phyloP scores from a whole-genome alignment of 2,329 filamentous ascomycete species.

The Pyricularia pennisetigena region DNA sequence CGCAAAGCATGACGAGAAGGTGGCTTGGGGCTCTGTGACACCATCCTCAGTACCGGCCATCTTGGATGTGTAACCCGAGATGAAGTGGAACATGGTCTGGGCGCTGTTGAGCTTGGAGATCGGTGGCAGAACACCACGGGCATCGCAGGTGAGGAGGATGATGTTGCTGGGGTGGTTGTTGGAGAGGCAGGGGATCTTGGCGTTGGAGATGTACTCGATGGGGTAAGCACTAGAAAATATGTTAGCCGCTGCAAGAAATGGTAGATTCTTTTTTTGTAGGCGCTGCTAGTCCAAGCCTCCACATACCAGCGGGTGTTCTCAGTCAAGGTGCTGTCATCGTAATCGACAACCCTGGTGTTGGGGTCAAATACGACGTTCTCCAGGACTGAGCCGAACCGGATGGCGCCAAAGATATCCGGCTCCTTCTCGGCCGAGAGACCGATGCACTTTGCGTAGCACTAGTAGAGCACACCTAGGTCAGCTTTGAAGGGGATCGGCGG shows the following conservation, averaged over 20 bases:
- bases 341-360: slow-evolving; percentile 81
- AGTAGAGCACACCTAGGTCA: background rate
- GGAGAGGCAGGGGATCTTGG: slow-evolving; percentile 93
- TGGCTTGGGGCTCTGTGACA: slow-evolving; percentile 92
- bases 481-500: background rate
- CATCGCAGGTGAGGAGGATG: slow-evolving; percentile 95
- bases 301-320: slow-evolving; percentile 84
- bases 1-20: slow-evolving; percentile 98
- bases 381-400: slow-evolving; percentile 92
- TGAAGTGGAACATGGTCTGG: slow-evolving; percentile 99
- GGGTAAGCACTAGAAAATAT: slow-evolving; percentile 65
- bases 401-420: slow-evolving; percentile 93
- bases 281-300: background rate
- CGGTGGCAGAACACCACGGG: slow-evolving; percentile 90
- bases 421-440: slow-evolving; percentile 97
- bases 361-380: slow-evolving; percentile 99
- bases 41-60: slow-evolving; percentile 99
- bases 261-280: background rate
- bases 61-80: slow-evolving; percentile 98
- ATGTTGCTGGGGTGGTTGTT: slow-evolving; percentile 90
- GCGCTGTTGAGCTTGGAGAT: slow-evolving; percentile 93
- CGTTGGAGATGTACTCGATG: slow-evolving; percentile 98
- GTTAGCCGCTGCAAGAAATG: slow-evolving; percentile 7
- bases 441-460: slow-evolving; percentile 97
- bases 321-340: slow-evolving; percentile 87